Conservation (phyloP, 2,329 filamentous ascomycete species). For the Arachnopeziza araneosa region DNA sequence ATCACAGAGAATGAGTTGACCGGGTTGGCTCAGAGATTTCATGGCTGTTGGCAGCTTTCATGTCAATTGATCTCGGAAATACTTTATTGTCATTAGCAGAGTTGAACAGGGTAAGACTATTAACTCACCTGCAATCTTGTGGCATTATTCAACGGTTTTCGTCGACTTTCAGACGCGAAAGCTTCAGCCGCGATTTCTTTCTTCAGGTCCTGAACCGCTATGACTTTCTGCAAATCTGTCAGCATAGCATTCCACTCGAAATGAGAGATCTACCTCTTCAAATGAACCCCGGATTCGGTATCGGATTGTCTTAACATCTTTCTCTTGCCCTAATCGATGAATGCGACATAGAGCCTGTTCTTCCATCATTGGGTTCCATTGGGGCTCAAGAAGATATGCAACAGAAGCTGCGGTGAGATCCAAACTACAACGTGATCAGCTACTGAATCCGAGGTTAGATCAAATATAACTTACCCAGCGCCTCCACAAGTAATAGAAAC, state of each 20-base stretch:
- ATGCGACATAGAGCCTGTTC: constrained; percentile 26
- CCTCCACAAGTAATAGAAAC: constrained; percentile 47
- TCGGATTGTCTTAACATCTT: constrained; percentile 20
- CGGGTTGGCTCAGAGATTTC: neutral
- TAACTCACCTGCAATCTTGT: neutral
- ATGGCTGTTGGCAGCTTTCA: neutral
- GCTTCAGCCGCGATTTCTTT: constrained; percentile 2
- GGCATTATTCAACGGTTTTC: neutral
- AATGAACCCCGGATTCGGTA: constrained; percentile 27
- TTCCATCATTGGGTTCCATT: constrained; percentile 31
- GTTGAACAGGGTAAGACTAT: neutral
- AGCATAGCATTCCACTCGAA: neutral
- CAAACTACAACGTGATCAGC: constrained; percentile 3
- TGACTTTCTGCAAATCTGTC: neutral
- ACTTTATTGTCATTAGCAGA: neutral
- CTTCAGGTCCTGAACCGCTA: neutral
- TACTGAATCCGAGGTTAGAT: neutral
- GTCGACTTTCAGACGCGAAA: neutral
- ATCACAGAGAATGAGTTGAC: no score
- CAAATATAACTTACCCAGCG: constrained; percentile 37
- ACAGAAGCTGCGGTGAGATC: constrained; percentile 24
- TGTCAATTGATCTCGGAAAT: neutral
- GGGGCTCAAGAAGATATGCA: constrained; percentile 29
- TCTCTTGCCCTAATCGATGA: constrained; percentile 24
- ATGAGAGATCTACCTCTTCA: constrained; percentile 13